These are phyloP conservation scores for Gossypium davidsonii DNA, from an alignment of 441 rosid genomes.

Conservation along the genomic window DNA sequence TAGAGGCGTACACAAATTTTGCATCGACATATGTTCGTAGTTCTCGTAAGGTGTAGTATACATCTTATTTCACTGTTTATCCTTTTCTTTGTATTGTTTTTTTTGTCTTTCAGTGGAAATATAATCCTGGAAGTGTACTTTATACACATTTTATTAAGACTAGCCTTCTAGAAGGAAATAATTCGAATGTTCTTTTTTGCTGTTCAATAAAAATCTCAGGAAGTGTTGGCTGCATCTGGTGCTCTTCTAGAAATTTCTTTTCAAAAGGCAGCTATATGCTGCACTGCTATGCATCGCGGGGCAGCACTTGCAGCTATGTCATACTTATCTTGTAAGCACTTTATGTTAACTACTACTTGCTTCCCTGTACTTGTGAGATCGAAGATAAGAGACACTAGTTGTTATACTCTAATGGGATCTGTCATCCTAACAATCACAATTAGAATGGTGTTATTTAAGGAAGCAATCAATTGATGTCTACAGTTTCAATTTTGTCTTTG, in stretches of 20 bases:
- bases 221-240: conserved; percentile 71
- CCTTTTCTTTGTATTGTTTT: background rate
- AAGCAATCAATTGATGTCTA: conserved; percentile 3
- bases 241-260: conserved; percentile 80
- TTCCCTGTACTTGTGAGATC: background rate
- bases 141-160: background rate
- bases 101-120: background rate
- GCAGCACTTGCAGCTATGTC: conserved; percentile 98
- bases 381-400: background rate
- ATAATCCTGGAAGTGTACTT: background rate
- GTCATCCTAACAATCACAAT: background rate
- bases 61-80: conserved; percentile 1
- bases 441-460: background rate
- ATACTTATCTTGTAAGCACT: conserved; percentile 69
- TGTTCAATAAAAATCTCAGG: conserved; percentile 41
- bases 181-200: conserved; percentile 17
- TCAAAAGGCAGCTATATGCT: conserved; percentile 95
- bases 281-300: conserved; percentile 98
- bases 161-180: background rate
- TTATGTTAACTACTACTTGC: background rate
- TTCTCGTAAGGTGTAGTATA: conserved; percentile 63
- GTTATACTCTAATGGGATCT: background rate
- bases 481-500: background rate
- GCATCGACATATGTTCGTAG: conserved; percentile 73
- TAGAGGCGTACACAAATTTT: conserved; percentile 90